Base-by-base conservation (phyloP, 2,329 filamentous ascomycete genomes). In the Endocalyx cinctus region DNA sequence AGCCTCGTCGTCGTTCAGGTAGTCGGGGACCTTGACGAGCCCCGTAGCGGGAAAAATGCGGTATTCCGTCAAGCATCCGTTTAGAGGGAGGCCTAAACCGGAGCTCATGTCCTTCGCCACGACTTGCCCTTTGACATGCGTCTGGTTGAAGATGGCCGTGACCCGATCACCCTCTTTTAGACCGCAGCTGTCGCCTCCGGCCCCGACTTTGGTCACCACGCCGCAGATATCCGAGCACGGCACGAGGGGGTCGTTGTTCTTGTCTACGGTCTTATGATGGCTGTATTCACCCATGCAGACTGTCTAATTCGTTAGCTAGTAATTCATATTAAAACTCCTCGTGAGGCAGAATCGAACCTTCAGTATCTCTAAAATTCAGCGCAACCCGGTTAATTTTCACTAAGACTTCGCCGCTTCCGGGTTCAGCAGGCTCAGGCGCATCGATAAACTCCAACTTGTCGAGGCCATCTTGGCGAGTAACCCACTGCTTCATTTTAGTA, bases 141-240 rank as follows among this genome's bases (percentile, higher is more conserved):
- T 59, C 52, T 74, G 70, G 46, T 72, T 72, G 58, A 84, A 86
- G 32, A 74, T 82, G 14, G 72, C 72, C 35, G 83, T 67, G 25
- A 87, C 81, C n/a, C 79, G 74, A 37, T 83, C 74, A 37, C 81
- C 80, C 12, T 63, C 57, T 34, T 67, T 64, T 62, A 74, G 75
- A 20, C 49, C 46, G 5, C 41, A 28, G 5, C 61, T 59, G 3
- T 57, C 52, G 8, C 64, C 60, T n/a, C 59, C 63, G 13, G 64
- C 52, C 20, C 74, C 72, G 18, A 72, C 47, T 11, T 66, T 55
- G 3, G 74, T 60, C 28, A 86, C 63, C 7, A 67, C 66, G 27
- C 82, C 82, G 58, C 79, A 82, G 69, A 82, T 83, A 57, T 87
- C 82, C 15, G 79, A 82, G 56, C 77, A 81, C 2, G 80, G 79